These are phyloP conservation scores for Fusarium bactridioides DNA, from an alignment of 2,329 filamentous ascomycete genomes.

Conservation along the genomic window DNA sequence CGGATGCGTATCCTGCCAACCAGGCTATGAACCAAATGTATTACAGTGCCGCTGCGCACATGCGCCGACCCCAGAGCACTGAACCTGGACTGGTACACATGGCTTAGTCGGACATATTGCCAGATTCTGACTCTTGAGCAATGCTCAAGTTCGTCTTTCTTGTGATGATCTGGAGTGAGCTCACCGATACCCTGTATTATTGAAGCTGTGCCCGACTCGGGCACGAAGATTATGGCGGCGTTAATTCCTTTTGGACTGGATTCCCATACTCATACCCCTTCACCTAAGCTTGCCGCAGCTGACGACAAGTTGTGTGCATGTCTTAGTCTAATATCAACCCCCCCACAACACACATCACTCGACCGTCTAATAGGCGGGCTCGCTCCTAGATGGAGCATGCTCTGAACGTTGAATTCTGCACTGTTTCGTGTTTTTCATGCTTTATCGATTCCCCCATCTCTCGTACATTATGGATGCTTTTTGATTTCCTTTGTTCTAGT, in stretches of 20 bases:
- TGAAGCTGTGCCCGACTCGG: conserved; percentile 23
- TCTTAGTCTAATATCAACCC: conserved; percentile 33
- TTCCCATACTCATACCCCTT: conserved; percentile 6
- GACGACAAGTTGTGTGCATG: conserved; percentile 30
- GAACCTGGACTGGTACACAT: conserved; percentile 64
- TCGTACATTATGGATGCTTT: conserved; percentile 30
- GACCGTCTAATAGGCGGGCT: conserved; percentile 16
- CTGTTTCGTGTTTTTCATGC: conserved; percentile 18
- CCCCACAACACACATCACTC: not conserved
- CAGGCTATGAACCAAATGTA: conserved; percentile 73
- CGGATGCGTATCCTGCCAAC: conserved; percentile 70
- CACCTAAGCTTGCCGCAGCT: conserved; percentile 24
- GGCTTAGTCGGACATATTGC: conserved; percentile 44
- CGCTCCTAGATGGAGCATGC: conserved; percentile 41
- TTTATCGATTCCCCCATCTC: conserved; percentile 38
- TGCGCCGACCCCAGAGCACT: conserved; percentile 77
- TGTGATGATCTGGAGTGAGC: conserved; percentile 12
- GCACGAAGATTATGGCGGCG: conserved; percentile 23
- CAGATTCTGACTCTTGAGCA: conserved; percentile 17
- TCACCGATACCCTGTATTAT: conserved; percentile 38
- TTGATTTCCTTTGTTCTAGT: conserved; percentile 38
- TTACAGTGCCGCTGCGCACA: conserved; percentile 69
- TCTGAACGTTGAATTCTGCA: conserved; percentile 30
- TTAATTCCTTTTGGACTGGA: conserved; percentile 32
- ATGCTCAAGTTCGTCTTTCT: not conserved